Evolutionary conservation across 495 filamentous ascomycete species (phyloP).

Genomic region (Talaromyces liani): DNA sequence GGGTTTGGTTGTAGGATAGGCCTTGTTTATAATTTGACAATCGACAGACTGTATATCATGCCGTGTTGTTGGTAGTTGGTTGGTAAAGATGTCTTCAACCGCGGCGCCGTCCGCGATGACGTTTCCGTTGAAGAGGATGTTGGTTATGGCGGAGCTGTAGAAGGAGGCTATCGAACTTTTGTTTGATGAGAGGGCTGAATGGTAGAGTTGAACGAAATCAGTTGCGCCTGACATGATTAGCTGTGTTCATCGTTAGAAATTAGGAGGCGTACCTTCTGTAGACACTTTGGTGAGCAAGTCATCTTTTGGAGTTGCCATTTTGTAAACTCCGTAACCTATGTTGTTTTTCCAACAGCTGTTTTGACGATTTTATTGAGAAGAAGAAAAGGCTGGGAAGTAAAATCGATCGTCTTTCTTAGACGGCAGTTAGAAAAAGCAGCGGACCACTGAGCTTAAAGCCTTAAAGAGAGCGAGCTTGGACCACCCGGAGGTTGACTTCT

Average conservation of each 20-base stretch:
- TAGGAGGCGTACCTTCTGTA: slow-evolving; percentile 34
- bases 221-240: slow-evolving; percentile 32
- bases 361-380: background rate
- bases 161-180: slow-evolving; percentile 46
- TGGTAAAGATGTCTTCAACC: slow-evolving; percentile 53
- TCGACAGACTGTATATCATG: slow-evolving; percentile 65
- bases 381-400: background rate
- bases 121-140: slow-evolving; percentile 63
- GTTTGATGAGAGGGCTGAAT: slow-evolving; percentile 47
- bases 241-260: background rate
- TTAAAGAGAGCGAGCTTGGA: too few relatives aligned
- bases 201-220: slow-evolving; percentile 46
- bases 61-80: slow-evolving; percentile 50
- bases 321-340: background rate
- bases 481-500: slow-evolving; percentile 25
- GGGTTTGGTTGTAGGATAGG: slow-evolving; percentile 39
- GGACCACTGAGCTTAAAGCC: background rate
- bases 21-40: slow-evolving; percentile 65
- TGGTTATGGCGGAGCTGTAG: slow-evolving; percentile 45
- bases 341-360: background rate
- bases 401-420: background rate
- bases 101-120: slow-evolving; percentile 44
- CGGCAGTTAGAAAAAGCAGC: background rate
- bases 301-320: slow-evolving; percentile 33
- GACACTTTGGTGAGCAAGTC: slow-evolving; percentile 41